A percentile compares a stretch with the other conserved stretches of the same genome.
These are phyloP conservation scores for Trypanosoma cruzi DNA, from an alignment of 208 protist genomes.

Conservation along the genomic window DNA sequence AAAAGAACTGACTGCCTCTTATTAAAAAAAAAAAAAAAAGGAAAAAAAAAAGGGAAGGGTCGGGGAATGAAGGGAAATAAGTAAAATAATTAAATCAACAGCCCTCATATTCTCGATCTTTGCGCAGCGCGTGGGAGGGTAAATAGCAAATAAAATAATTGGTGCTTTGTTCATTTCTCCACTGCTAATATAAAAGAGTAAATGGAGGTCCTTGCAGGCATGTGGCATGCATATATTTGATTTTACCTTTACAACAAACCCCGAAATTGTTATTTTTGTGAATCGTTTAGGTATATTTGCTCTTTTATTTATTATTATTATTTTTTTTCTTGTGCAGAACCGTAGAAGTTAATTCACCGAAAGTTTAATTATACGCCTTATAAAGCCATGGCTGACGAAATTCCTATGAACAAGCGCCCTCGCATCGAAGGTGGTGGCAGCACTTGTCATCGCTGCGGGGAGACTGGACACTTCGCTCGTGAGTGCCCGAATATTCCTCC, in stretches of 20 bases:
- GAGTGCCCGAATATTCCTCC: conserved; percentile 44
- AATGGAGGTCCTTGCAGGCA: not conserved
- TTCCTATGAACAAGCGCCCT: conserved; percentile 30
- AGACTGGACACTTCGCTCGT: conserved; percentile 65
- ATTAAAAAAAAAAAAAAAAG: no score
- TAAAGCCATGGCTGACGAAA: conserved; percentile 47
- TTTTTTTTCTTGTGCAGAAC: not conserved
- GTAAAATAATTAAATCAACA: no score
- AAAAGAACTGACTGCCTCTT: no score
- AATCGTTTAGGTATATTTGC: not conserved
- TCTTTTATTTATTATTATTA: not conserved
- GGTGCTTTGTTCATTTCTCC: not conserved
- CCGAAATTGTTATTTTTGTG: no score
- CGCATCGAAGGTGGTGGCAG: conserved; percentile 27
- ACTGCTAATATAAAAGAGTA: not conserved
- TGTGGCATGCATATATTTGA: no score
- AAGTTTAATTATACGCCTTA: not conserved
- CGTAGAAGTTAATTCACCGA: conserved; percentile 4
- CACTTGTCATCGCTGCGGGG: conserved; percentile 74
- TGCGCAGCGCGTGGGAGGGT: not conserved
- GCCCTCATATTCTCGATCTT: no score
- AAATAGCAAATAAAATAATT: conserved; percentile 9
- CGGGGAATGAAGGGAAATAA: no score
- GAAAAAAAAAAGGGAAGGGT: no score
- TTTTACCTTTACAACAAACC: no score